Base-by-base conservation (phyloP, 2,329 filamentous ascomycete species). In the Lithohypha guttulata region DNA sequence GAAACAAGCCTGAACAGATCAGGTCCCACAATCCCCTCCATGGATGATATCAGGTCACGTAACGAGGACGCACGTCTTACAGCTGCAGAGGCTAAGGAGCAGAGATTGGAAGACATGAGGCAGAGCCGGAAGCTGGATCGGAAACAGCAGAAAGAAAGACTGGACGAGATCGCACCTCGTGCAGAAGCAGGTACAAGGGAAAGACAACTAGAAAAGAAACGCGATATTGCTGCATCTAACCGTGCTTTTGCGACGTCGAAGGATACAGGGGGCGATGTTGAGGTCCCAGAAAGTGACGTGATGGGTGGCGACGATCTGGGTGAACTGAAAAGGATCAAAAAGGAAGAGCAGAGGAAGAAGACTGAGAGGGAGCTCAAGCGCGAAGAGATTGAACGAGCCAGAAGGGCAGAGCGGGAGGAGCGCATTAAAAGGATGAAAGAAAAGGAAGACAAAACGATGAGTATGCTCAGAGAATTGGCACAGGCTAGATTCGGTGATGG, bases 391-490 rank as follows among this genome's bases (percentile, higher is more conserved):
- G 63, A 81, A 45, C 64, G 85, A 53, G 84, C 84, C 8, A 75
- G 76, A 54, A 70, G 71, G 44, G 85, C 77, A 32, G 87, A 95
- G 68, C 70, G 86, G 50, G 84, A 93, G 56, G 82, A 86, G 64
- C 72, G 77, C 51, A 55, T 87, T 36, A 67, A 70, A 51, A 76
- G 73, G 48, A 79, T 84, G 59, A 70, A 74, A 53, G 73, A 75
- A 52, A 83, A 85, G 59, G 89, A 96, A 61, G 79, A 86, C 47
- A 77, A 76, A 54, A 93, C 85, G 1, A 84, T 95, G 69, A 75
- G 75, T 34, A 86, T 84, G 70, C 55, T 96, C 54, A 80, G 71
- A 61, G 75, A 78, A 52, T 62, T 96, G 61, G 89, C 86, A 11
- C 80, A 72, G 62, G 75, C 84, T 63, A 71, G 83, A 47, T 94